A percentile compares a stretch with the other conserved stretches of the same genome.
Conservation (phyloP, 306 rosid genomes). For the Neltuma alba region DNA sequence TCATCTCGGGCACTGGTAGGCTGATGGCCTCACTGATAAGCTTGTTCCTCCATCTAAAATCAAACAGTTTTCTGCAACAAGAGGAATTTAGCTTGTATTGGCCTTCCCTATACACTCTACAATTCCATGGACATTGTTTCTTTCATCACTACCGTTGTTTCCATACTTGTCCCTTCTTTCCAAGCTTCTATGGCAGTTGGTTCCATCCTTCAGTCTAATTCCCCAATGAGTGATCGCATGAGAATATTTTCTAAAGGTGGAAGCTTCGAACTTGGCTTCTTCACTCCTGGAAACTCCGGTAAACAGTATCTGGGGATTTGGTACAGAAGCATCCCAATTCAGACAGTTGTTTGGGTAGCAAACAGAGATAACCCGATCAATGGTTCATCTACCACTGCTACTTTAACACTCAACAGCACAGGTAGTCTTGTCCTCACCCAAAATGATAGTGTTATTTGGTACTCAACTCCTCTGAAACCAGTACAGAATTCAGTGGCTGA, state of each 20-base stretch:
- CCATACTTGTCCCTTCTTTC: neutral
- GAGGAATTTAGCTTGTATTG: neutral
- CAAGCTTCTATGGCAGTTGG: constrained; percentile 14
- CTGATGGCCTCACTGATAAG: neutral
- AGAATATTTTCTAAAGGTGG: constrained; percentile 33
- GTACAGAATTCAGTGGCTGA: constrained; percentile 20
- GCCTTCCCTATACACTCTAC: neutral
- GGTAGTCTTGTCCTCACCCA: constrained; percentile 31
- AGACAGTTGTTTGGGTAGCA: constrained; percentile 53
- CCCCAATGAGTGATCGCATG: constrained; percentile 21
- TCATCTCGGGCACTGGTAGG: neutral
- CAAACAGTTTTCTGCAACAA: neutral
- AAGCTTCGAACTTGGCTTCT: constrained; percentile 51
- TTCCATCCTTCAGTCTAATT: constrained; percentile 22
- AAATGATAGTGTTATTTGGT: constrained; percentile 27
- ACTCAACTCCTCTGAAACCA: neutral
- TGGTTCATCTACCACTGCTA: constrained; percentile 27
- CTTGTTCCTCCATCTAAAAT: neutral
- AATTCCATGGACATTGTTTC: neutral
- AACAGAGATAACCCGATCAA: constrained; percentile 42
- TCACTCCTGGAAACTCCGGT: constrained; percentile 45
- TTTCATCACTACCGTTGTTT: neutral
- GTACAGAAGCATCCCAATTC: constrained; percentile 37
- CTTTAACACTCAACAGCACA: neutral
- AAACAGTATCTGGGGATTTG: constrained; percentile 51